Evolutionary conservation across 208 protist genomes (phyloP).

Genomic region (Leishmania mexicana): DNA sequence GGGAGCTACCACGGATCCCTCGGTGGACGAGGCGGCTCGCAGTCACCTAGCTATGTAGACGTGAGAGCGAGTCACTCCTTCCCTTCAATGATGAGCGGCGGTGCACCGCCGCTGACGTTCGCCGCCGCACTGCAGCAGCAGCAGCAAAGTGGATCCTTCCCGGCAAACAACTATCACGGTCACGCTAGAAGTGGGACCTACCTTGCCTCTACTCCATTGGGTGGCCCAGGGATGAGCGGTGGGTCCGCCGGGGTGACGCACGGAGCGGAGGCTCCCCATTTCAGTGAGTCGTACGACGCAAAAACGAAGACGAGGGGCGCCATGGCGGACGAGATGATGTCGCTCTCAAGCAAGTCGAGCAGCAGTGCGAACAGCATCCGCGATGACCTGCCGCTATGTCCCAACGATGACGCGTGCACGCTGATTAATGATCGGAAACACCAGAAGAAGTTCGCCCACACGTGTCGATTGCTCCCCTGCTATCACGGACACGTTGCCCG

Average conservation of each 20-base stretch:
- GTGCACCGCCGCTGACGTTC: neutral
- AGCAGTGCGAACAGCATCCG: slow-evolving; percentile 71
- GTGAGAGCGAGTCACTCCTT: slow-evolving; percentile 8
- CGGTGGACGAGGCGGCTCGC: neutral
- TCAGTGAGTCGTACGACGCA: slow-evolving; percentile 20
- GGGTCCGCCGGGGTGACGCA: neutral
- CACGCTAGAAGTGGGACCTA: slow-evolving; percentile 15
- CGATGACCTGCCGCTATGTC: slow-evolving; percentile 73
- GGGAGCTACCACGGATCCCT: slow-evolving; percentile 11
- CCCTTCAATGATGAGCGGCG: slow-evolving; percentile 6
- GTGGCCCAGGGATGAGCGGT: neutral
- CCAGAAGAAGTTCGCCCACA: slow-evolving; percentile 83
- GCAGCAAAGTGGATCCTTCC: slow-evolving; percentile 10
- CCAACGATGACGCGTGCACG: slow-evolving; percentile 70
- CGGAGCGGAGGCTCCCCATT: neutral
- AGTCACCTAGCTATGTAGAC: slow-evolving; percentile 22
- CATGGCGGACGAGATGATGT: slow-evolving; percentile 40
- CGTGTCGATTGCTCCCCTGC: slow-evolving; percentile 85
- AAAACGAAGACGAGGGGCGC: slow-evolving; percentile 19
- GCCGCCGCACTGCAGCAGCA: slow-evolving; percentile 22
- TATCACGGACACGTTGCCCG: slow-evolving; percentile 81
- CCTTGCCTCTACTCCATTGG: slow-evolving; percentile 2
- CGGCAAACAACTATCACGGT: neutral
- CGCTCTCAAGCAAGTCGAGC: slow-evolving; percentile 49
- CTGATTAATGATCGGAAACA: slow-evolving; percentile 85